Percentiles rank a stretch among this genome's conserved stretches.
Evolutionary conservation across 768 basidiomycete species (phyloP).

Genomic region (Mrakia frigida): DNA sequence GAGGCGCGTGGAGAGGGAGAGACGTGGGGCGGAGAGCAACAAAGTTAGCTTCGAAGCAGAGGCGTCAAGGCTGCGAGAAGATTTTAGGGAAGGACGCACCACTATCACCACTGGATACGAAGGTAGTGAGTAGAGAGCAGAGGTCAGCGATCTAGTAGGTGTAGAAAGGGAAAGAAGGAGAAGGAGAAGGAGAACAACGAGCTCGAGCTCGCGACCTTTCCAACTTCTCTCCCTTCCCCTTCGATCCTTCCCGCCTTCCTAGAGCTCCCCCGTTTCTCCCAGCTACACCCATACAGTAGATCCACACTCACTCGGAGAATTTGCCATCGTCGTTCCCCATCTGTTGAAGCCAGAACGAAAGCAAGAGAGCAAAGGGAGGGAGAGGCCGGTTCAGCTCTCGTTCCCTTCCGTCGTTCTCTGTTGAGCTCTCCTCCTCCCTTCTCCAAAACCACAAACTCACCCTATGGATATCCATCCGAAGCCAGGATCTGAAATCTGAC

Average conservation of each 20-base stretch:
- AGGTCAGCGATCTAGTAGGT: not conserved
- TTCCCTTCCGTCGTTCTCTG: not conserved
- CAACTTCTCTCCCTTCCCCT: not conserved
- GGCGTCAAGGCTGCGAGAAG: no score
- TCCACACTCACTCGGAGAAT: slow-evolving; percentile 8
- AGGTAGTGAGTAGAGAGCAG: not conserved
- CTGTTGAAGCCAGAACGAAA: not conserved
- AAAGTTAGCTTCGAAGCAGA: not conserved
- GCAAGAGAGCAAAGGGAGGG: not conserved
- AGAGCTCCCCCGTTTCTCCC: not conserved
- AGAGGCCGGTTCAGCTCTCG: not conserved
- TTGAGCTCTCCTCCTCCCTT: not conserved
- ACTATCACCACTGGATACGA: slow-evolving; percentile 11
- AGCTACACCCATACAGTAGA: no score
- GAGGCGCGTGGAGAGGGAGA: not conserved
- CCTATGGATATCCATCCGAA: slow-evolving; percentile 27
- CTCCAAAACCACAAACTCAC: not conserved
- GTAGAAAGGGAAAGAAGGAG: not conserved
- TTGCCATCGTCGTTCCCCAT: slow-evolving; percentile 22
- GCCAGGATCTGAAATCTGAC: not conserved
- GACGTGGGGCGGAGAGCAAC: not conserved
- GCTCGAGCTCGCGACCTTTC: not conserved
- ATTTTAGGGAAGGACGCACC: not conserved
- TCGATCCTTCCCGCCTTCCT: not conserved
- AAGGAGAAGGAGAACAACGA: not conserved